phyloP scores from a whole-genome alignment of 2,329 filamentous ascomycete species.

The Zalaria obscura region DNA sequence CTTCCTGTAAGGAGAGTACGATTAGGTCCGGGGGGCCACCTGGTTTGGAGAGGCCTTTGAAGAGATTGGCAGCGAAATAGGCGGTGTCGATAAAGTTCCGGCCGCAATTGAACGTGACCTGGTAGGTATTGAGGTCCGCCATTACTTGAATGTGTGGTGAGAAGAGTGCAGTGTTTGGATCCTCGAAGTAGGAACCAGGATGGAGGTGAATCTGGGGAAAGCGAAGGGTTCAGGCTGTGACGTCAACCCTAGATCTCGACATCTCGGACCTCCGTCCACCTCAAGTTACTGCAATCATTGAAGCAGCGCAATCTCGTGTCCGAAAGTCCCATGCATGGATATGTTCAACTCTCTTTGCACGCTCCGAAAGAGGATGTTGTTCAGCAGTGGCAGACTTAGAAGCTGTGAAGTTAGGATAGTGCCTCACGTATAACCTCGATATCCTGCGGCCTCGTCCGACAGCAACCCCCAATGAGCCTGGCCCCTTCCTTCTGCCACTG shows the following conservation, averaged over 20 bases:
- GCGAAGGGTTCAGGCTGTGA: too few species aligned
- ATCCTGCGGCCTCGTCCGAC: conserved; percentile 28
- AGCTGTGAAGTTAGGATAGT: neutral
- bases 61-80: conserved; percentile 51
- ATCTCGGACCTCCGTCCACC: too few species aligned
- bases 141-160: conserved; percentile 2
- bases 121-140: conserved; percentile 50
- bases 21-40: conserved; percentile 50
- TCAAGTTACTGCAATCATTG: too few species aligned
- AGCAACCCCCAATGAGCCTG: conserved; percentile 32
- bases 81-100: conserved; percentile 55
- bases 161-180: too few species aligned
- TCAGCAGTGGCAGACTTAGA: too few species aligned
- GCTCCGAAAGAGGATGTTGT: too few species aligned
- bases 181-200: too few species aligned
- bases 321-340: too few species aligned
- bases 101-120: conserved; percentile 83
- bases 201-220: too few species aligned
- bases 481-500: conserved; percentile 24
- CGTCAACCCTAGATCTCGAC: too few species aligned
- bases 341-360: too few species aligned
- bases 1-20: conserved; percentile 66
- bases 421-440: conserved; percentile 18
- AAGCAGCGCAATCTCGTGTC: too few species aligned
- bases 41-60: conserved; percentile 23